A percentile compares a stretch with the other conserved stretches of the same genome.
Conservation (phyloP, 257 asterid genomes). For the Solanum appendiculatum region DNA sequence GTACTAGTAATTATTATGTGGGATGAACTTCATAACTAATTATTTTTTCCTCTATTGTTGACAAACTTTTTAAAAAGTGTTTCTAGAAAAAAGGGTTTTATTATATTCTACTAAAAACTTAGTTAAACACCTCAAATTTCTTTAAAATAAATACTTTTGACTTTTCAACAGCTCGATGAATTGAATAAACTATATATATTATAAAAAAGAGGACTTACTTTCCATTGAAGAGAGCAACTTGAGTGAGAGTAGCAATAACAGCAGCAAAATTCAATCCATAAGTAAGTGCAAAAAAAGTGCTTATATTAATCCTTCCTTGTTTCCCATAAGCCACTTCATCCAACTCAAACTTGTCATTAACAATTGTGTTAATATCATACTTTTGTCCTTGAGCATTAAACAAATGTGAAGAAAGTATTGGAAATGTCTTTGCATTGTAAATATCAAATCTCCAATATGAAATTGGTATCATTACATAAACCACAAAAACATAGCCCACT, state of each 20-base stretch:
- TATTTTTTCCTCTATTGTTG: too few relatives aligned
- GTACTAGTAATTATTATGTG: not conserved
- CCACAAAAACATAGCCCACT: not conserved
- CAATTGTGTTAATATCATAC: not conserved
- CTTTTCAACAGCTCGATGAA: not conserved
- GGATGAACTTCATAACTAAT: too few relatives aligned
- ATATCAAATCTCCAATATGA: not conserved
- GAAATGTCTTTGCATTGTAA: not conserved
- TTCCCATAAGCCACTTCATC: not conserved
- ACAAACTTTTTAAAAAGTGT: too few relatives aligned
- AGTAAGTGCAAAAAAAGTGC: not conserved
- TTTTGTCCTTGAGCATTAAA: not conserved
- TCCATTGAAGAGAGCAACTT: not conserved
- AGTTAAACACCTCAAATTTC: not conserved
- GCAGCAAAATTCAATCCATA: constrained; percentile 1
- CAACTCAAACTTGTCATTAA: constrained; percentile 3
- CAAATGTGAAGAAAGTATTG: not conserved
- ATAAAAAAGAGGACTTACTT: not conserved
- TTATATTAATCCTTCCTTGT: not conserved
- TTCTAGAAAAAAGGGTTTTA: not conserved
- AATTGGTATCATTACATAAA: not conserved
- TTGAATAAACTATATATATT: not conserved
- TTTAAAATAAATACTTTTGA: not conserved
- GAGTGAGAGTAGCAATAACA: not conserved
- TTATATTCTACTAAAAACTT: not conserved